Evolutionary conservation across 805 yeast species (phyloP), one percentile per base, ranked within the genome.

Genomic region (Myxozyma mucilagina): DNA sequence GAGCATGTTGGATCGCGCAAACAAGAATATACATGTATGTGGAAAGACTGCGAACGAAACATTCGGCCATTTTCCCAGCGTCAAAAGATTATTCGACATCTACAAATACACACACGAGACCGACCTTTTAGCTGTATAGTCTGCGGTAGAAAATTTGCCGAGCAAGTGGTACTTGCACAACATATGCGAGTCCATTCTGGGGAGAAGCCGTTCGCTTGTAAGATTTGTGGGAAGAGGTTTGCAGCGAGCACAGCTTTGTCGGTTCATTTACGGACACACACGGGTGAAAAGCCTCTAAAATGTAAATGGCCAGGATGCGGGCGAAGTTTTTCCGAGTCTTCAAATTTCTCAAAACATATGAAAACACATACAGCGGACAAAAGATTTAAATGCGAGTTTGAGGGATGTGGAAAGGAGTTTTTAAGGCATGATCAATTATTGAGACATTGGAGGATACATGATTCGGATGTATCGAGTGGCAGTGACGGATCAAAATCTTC

Each of bases 161-260:
- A 88, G 47, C 89, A 87, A 53, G 77, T 87, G 36, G 87, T 87
- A 80, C 78, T 94, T 47, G 80, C 81, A 47, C 97, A 90, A 74
- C 99, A 94, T 74, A 73, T 81, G 77, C 78, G 97, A 55, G 85
- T 83, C 2, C 98, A 93, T 72, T 84, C 93, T 1, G 97, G 97
- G 1, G 97, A 91, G 69, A 88, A 85, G 70, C 98, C 98, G 0
- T 91, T 80, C 72, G 73, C 73, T 56, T 93, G 99, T 73, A 77
- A 80, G 31, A 71, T 78, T 1, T 93, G 99, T 73, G 86, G 82
- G 4, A 92, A 90, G 72, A 72, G 77, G 31, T 93, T 93, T 76
- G 87, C 96, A 10, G 90, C 96, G 1, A 82, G 89, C 34, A 86
- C 94, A 3, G 86, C 94, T 14, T 77, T 92, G 48, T 87, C 90